A percentile compares a stretch with the other conserved stretches of the same genome.
Conservation (phyloP, 345 rosid genomes). For the Linum lewisii region DNA sequence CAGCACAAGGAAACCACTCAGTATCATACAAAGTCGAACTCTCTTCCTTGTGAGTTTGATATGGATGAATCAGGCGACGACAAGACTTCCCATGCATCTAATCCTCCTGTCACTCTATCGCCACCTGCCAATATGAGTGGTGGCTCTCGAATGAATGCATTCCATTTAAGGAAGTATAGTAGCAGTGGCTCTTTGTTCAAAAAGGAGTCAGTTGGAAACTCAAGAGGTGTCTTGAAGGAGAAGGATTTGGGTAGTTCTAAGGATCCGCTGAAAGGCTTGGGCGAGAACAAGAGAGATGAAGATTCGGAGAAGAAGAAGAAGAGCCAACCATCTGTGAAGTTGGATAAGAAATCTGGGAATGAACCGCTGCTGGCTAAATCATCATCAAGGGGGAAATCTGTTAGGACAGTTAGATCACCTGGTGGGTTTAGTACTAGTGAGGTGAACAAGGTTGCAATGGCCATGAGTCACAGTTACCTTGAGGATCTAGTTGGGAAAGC, state of each 20-base stretch:
- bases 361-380: conserved; percentile 17
- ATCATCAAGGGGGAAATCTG: conserved; percentile 53
- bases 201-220: conserved; percentile 13
- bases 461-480: conserved; percentile 15
- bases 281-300: conserved; percentile 11
- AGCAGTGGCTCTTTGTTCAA: conserved; percentile 26
- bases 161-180: conserved; percentile 26
- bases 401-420: conserved; percentile 44
- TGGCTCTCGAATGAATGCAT: conserved; percentile 24
- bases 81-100: conserved; percentile 21
- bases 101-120: conserved; percentile 22
- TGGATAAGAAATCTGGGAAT: conserved; percentile 17
- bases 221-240: conserved; percentile 19
- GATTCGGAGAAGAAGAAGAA: conserved; percentile 13
- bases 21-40: conserved; percentile 30
- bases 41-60: conserved; percentile 30
- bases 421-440: conserved; percentile 17
- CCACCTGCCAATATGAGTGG: conserved; percentile 3
- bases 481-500: conserved; percentile 13
- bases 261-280: conserved; percentile 16
- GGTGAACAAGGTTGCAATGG: conserved; percentile 18
- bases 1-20: conserved; percentile 30
- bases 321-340: conserved; percentile 30
- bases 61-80: conserved; percentile 31
- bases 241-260: conserved; percentile 16